Base-by-base conservation (phyloP, 306 rosid species). In the Castanospermum australe region DNA sequence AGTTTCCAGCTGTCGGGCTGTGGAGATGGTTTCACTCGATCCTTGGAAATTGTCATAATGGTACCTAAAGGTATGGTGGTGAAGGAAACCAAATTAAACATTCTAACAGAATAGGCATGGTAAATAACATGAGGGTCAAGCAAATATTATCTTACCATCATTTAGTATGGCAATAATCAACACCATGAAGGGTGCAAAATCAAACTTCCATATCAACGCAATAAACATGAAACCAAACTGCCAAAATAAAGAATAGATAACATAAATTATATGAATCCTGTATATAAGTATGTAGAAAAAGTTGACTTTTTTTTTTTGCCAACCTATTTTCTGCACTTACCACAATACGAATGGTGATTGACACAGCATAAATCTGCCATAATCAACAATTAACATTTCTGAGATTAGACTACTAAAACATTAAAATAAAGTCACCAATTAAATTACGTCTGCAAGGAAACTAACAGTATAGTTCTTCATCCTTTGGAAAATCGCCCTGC, bases 181-280 rank as follows among this genome's bases (percentile, higher is more conserved):
- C 68, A 95, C 98, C 99, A 95, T 95, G 90, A 95, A 95, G 41
- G 99, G 99, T 64, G 99, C 93, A 77, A 95, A 95, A 79, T 95
- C 99, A 80, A 91, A 95, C 83, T 50, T 90, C 99, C 99, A 95
- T 70, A 95, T 95, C 90, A 95, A 82, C 25, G 99, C 98, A 75
- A 95, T 95, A 79, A 95, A 88, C 96, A 95, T 39, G 86, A 95
- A 95, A 45, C 99, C 99, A 78, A 95, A 95, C 99, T 95, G 93
- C 84, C 42, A 85, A 52, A 81, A 28, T 42, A 69, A 38, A 81
- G 42, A 68, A 70, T 57, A 54, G 45, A 75, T 73, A 73, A 80
- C 28, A 36, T 51, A 65, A 41, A 71, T 44, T 67, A 59, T 45
- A 61, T 66, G 83, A 71, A 21, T 73, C 18, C 3, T 18, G 61